Conservation (phyloP, 2,329 filamentous ascomycete species). For the Aureobasidium pullulans region DNA sequence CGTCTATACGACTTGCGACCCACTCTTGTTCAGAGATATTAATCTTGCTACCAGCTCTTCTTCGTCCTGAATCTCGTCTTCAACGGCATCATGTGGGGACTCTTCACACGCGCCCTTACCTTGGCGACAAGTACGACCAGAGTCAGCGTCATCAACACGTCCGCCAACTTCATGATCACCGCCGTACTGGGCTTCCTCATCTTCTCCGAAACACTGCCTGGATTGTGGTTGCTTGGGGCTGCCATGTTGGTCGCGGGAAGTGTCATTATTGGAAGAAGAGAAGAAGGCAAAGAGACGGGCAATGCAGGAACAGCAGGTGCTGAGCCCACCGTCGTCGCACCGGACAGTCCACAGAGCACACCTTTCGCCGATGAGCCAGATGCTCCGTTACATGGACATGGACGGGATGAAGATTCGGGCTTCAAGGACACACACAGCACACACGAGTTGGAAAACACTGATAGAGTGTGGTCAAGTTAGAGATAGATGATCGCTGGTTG, state of each 20-base stretch:
- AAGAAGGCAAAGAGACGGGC: constrained; percentile 40
- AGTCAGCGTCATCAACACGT: constrained; percentile 76
- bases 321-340: constrained; percentile 16
- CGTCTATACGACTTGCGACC: constrained; percentile 21
- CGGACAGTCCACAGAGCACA: background rate
- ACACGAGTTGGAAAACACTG: constrained; percentile 3
- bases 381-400: constrained; percentile 18
- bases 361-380: constrained; percentile 24
- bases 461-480: background rate
- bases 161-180: constrained; percentile 72
- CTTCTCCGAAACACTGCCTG: constrained; percentile 64
- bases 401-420: background rate
- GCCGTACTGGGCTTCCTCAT: constrained; percentile 63
- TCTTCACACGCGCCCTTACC: constrained; percentile 73
- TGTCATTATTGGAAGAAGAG: constrained; percentile 67
- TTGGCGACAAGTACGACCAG: constrained; percentile 68
- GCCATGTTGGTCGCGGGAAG: constrained; percentile 66
- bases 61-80: constrained; percentile 68
- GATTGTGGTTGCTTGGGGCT: constrained; percentile 70
- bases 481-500: background rate
- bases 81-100: constrained; percentile 76
- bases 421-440: constrained; percentile 1
- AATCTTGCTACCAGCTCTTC: constrained; percentile 48
- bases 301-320: constrained; percentile 18
- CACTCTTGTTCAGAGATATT: background rate